phyloP scores from a whole-genome alignment of 1,139 yeast genomes.

The Kurtzmaniella natalensis region DNA sequence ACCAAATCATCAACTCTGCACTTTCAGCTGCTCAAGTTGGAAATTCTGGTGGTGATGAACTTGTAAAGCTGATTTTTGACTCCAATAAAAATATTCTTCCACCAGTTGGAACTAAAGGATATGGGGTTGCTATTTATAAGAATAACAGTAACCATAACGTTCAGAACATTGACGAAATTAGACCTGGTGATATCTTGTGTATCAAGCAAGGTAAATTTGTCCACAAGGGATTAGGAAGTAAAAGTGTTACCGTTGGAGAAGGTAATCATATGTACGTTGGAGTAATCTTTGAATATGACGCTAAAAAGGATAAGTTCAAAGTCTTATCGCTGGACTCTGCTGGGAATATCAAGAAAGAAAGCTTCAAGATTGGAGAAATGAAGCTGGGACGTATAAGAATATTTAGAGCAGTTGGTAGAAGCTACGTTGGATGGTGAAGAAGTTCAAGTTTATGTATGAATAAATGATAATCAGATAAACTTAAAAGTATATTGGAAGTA shows the following conservation, averaged over 20 bases:
- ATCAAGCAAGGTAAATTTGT: constrained; percentile 64
- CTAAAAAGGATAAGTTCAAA: constrained; percentile 67
- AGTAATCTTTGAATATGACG: constrained; percentile 66
- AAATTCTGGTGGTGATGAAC: constrained; percentile 19
- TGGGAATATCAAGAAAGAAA: constrained; percentile 55
- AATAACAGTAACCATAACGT: constrained; percentile 56
- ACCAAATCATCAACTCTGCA: constrained; percentile 39
- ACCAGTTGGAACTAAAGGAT: constrained; percentile 64
- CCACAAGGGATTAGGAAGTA: constrained; percentile 50
- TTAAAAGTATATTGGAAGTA: neutral
- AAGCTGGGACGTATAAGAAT: constrained; percentile 76
- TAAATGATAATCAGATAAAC: neutral
- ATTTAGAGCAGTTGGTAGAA: constrained; percentile 46
- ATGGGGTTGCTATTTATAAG: constrained; percentile 68
- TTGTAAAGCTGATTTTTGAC: constrained; percentile 15
- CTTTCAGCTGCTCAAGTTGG: constrained; percentile 16
- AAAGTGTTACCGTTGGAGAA: constrained; percentile 38
- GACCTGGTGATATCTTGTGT: constrained; percentile 74
- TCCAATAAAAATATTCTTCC: constrained; percentile 29
- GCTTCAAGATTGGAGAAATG: constrained; percentile 68
- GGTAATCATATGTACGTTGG: constrained; percentile 27
- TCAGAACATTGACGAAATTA: constrained; percentile 49
- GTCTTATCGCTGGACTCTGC: constrained; percentile 60
- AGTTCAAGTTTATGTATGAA: neutral
- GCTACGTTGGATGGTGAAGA: constrained; percentile 7